Base-by-base conservation (phyloP, 2,329 filamentous ascomycete genomes). In the Achaetomium macrosporum region DNA sequence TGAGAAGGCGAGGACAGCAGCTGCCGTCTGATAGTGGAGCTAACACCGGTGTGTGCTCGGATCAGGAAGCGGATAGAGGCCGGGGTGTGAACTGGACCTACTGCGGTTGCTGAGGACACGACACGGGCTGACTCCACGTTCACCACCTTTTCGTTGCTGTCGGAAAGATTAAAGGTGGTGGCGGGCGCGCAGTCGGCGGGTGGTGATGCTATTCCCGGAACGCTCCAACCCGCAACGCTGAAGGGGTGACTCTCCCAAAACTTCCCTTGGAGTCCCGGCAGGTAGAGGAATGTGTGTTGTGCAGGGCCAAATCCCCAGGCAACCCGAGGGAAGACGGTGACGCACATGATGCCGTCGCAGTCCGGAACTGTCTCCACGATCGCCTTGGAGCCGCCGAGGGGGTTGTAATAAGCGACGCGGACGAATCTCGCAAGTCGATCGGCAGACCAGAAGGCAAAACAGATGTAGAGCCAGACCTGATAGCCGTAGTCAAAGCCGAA, bases 161-260 rank as follows among this genome's bases (percentile, higher is more conserved):
- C 30, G 15, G n/a, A 15, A 8, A 3, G 16, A 20, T 30, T 11
- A 19, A 5, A 2, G 19, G 25, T 12, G 10, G 17, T 9, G 31
- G 12, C 2, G 17, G 43, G 8, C 5, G 17, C 25, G 8, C 13
- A 15, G 20, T 17, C 17, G 2, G 10, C 29, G 16, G 30, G 6
- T 3, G 13, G 15, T 37, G 9, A n/a, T 29, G 7, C 30, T 31
- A 3, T n/a, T 37, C 35, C 40, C 31, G 40, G 40, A 5, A 20
- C 29, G 5, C 9, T 29, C 40, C 41, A 43, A 5, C 25, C 41
- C 8, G 41, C 41, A 20, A 50, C 41, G 35, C 29, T 36, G 17
- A 50, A 50, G 11, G 48, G 41, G 35, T 50, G 48, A 20, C 15
- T 44, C n/a, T 50, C 41, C 48, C 48, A 50, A 8, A 44, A 16